Evolutionary conservation across 805 yeast species (phyloP).

Genomic region (Candida koratica): DNA sequence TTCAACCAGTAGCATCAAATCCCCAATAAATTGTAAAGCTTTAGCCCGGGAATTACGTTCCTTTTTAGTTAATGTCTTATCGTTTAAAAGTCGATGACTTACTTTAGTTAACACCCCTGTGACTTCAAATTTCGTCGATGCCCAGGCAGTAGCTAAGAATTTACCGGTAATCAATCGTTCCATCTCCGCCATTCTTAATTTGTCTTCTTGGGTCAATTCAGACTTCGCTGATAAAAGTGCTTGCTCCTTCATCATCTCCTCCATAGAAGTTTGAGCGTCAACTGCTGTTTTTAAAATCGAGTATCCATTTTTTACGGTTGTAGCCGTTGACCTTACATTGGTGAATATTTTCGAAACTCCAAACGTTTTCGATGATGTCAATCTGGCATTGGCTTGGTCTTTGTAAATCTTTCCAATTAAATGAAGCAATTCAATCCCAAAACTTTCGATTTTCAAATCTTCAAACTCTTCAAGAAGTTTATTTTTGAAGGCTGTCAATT

Average conservation of each 20-base stretch:
- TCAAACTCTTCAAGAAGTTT: constrained; percentile 63
- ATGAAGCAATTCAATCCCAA: constrained; percentile 84
- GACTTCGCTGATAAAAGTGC: constrained; percentile 40
- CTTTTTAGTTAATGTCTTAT: constrained; percentile 54
- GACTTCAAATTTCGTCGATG: constrained; percentile 83
- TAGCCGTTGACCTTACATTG: constrained; percentile 78
- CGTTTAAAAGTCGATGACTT: constrained; percentile 47
- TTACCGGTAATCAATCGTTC: constrained; percentile 84
- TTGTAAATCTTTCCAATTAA: constrained; percentile 78
- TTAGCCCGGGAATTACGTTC: constrained; percentile 74
- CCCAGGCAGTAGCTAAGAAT: constrained; percentile 92
- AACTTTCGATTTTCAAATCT: constrained; percentile 87
- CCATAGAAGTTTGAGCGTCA: constrained; percentile 74
- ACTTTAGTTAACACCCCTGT: constrained; percentile 81
- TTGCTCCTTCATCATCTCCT: constrained; percentile 69
- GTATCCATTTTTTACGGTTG: constrained; percentile 77
- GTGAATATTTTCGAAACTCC: constrained; percentile 86
- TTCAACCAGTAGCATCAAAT: constrained; percentile 58
- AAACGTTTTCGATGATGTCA: constrained; percentile 73
- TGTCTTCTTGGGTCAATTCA: constrained; percentile 33
- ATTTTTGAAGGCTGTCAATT: constrained; percentile 50
- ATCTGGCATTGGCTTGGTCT: constrained; percentile 66
- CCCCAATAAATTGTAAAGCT: constrained; percentile 71
- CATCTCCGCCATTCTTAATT: constrained; percentile 53
- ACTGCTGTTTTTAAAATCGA: constrained; percentile 77